Percentiles rank a stretch among this genome's conserved stretches.
These are phyloP conservation scores for Xylaria sp. DNA, from an alignment of 2,329 filamentous ascomycete species.

Conservation along the genomic window DNA sequence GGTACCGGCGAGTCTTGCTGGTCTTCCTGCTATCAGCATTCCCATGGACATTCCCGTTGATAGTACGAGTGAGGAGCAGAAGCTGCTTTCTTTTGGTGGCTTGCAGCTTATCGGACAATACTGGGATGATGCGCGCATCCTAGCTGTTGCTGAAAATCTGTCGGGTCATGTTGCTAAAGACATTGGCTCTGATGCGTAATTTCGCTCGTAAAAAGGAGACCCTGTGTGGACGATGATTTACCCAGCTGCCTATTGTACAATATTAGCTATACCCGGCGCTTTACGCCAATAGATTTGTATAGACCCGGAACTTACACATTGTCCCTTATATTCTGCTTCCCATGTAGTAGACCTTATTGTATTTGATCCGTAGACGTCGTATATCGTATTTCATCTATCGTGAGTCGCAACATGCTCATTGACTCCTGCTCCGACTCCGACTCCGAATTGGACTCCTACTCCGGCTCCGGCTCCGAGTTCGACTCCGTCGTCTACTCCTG, in stretches of 20 bases:
- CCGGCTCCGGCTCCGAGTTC: slow-evolving; percentile 13
- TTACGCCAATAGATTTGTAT: not conserved
- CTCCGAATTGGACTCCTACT: not conserved
- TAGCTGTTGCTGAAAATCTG: slow-evolving; percentile 48
- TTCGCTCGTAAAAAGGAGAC: no score
- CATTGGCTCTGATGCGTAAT: not conserved
- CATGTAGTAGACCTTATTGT: not conserved
- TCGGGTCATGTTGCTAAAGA: slow-evolving; percentile 22
- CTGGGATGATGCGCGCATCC: slow-evolving; percentile 63
- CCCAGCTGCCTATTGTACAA: slow-evolving; percentile 7
- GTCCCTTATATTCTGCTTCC: not conserved
- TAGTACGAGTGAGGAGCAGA: slow-evolving; percentile 30
- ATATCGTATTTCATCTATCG: not conserved
- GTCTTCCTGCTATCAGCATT: slow-evolving; percentile 81
- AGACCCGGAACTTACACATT: slow-evolving; percentile 8
- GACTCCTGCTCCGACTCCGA: not conserved
- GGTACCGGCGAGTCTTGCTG: slow-evolving; percentile 87
- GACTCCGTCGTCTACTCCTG: slow-evolving; percentile 5
- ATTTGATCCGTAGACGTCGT: not conserved
- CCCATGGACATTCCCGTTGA: slow-evolving; percentile 49
- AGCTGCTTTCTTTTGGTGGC: slow-evolving; percentile 48
- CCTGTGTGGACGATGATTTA: no score
- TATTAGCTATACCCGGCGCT: slow-evolving; percentile 15
- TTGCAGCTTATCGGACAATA: slow-evolving; percentile 78
- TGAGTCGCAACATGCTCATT: not conserved